Evolutionary conservation across 371 early-diverging fungal species (phyloP).

Genomic region (Catenaria anguillulae): DNA sequence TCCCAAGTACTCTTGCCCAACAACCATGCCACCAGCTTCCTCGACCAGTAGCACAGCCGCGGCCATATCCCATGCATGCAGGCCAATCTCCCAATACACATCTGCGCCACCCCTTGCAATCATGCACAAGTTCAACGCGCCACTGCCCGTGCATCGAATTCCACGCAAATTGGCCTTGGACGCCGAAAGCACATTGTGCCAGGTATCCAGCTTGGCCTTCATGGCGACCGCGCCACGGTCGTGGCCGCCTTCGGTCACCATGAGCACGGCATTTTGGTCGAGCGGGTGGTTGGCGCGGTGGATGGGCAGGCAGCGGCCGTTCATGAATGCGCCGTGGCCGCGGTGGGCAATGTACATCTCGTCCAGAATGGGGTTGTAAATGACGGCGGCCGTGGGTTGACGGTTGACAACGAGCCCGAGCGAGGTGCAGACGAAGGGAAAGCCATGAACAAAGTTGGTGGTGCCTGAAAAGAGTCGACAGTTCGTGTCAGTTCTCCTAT

Average conservation of each 20-base stretch:
- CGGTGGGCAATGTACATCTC: constrained; percentile 52
- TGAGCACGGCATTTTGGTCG: constrained; percentile 41
- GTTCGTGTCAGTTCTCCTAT: too few species aligned
- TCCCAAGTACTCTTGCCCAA: constrained; percentile 29
- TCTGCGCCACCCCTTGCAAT: constrained; percentile 73
- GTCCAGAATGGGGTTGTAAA: constrained; percentile 74
- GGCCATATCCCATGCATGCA: constrained; percentile 59
- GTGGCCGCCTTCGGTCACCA: constrained; percentile 75
- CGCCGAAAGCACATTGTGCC: constrained; percentile 14
- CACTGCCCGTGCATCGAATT: constrained; percentile 64
- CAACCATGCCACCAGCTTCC: constrained; percentile 58
- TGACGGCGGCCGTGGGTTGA: constrained; percentile 69
- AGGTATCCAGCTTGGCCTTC: constrained; percentile 34
- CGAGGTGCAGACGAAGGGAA: constrained; percentile 72
- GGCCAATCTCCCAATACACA: constrained; percentile 81
- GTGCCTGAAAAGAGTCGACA: constrained; percentile 42
- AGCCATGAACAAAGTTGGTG: constrained; percentile 59
- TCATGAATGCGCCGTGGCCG: constrained; percentile 53
- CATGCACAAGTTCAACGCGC: constrained; percentile 58
- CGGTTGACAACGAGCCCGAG: constrained; percentile 62
- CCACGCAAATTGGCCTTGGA: constrained; percentile 28
- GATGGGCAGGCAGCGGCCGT: constrained; percentile 41
- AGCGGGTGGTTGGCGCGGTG: constrained; percentile 37
- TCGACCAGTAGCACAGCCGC: constrained; percentile 55
- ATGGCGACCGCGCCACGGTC: constrained; percentile 41